Percentiles rank a stretch among this genome's conserved stretches.
Evolutionary conservation across 2,329 filamentous ascomycete species (phyloP).

Genomic region (Nigrograna mackinnonii): DNA sequence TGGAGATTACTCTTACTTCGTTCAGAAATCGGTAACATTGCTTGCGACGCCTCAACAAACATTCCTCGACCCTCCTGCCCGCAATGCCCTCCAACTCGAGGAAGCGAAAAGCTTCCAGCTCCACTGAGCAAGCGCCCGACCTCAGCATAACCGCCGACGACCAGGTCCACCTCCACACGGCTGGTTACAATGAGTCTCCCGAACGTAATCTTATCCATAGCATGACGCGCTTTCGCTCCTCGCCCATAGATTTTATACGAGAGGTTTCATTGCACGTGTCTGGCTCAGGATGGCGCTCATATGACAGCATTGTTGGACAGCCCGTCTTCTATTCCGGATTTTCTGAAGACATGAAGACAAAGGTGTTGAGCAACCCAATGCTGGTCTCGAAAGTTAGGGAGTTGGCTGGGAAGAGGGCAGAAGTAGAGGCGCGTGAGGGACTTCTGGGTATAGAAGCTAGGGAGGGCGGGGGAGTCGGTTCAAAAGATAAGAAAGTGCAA

Average conservation of each 20-base stretch:
- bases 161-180: slow-evolving; percentile 48
- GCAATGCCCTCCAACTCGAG: slow-evolving; percentile 21
- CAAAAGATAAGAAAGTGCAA: slow-evolving; percentile 61
- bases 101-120: slow-evolving; percentile 9
- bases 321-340: slow-evolving; percentile 89
- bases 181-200: slow-evolving; percentile 46
- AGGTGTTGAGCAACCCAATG: slow-evolving; percentile 75
- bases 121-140: slow-evolving; percentile 45
- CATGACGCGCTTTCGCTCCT: slow-evolving; percentile 82
- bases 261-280: slow-evolving; percentile 93
- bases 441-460: slow-evolving; percentile 51
- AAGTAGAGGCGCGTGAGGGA: slow-evolving; percentile 78
- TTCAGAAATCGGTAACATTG: too few relatives aligned
- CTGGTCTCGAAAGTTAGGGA: slow-evolving; percentile 75
- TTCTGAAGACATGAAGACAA: slow-evolving; percentile 82
- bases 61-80: not conserved
- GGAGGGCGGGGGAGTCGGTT: slow-evolving; percentile 45
- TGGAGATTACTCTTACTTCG: too few relatives aligned
- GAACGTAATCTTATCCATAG: slow-evolving; percentile 77
- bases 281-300: slow-evolving; percentile 92
- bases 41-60: not conserved
- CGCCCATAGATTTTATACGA: slow-evolving; percentile 78
- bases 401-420: slow-evolving; percentile 74
- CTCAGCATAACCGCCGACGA: slow-evolving; percentile 50
- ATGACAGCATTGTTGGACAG: slow-evolving; percentile 87